Conservation (phyloP, 2,329 filamentous ascomycete genomes). For the Ophiocordyceps robertsii region DNA sequence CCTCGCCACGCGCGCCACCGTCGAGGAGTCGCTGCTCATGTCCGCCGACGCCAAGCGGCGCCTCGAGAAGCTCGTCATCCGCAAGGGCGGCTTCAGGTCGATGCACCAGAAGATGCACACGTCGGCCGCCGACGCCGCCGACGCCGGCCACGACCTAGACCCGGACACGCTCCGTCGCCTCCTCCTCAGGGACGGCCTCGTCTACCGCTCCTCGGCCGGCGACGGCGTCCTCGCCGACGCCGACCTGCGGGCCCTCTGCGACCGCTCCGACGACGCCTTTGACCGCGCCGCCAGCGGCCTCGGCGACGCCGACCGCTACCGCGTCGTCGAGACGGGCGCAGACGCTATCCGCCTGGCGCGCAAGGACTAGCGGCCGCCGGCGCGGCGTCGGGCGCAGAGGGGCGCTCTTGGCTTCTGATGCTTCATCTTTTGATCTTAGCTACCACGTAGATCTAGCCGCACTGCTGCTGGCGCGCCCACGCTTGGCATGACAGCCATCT, state of each 20-base stretch:
- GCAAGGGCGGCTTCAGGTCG: constrained; percentile 73
- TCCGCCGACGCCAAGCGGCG: constrained; percentile 85
- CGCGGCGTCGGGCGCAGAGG: no score
- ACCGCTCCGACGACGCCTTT: constrained; percentile 54
- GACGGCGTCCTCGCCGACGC: constrained; percentile 58
- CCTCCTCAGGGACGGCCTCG: constrained; percentile 58
- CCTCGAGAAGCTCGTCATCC: constrained; percentile 88
- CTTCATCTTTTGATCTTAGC: no score
- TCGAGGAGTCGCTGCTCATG: constrained; percentile 76
- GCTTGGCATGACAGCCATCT: no score
- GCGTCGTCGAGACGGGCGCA: constrained; percentile 63
- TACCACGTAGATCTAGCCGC: no score
- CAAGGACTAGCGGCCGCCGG: constrained; percentile 3
- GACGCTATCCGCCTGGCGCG: constrained; percentile 33
- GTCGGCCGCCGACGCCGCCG: constrained; percentile 32
- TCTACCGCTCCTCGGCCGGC: constrained; percentile 35
- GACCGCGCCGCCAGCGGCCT: constrained; percentile 64
- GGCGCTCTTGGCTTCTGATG: no score
- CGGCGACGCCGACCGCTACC: constrained; percentile 58
- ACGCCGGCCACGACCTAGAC: constrained; percentile 30
- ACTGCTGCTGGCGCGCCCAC: no score
- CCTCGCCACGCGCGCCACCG: constrained; percentile 82
- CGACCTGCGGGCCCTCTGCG: constrained; percentile 67
- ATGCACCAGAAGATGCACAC: constrained; percentile 48
- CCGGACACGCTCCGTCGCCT: constrained; percentile 48